Percentiles rank a stretch among this genome's conserved stretches.
phyloP scores from a whole-genome alignment of 768 basidiomycete genomes.

The Hygrocybe punicea region DNA sequence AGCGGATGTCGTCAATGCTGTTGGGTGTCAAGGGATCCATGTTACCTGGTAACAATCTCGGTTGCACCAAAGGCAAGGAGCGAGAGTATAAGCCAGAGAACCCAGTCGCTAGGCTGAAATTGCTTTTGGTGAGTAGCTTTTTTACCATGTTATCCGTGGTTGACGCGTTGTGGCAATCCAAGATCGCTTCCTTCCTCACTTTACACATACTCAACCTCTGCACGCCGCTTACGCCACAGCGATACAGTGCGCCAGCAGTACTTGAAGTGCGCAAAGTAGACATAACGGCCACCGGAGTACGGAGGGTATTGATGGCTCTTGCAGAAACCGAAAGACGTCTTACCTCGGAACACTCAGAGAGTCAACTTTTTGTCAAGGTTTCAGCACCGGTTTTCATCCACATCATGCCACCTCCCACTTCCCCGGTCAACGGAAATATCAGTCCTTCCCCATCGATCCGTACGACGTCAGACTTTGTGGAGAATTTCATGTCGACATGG shows the following conservation, averaged over 20 bases:
- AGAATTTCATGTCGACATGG: constrained; percentile 89
- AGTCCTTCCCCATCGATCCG: constrained; percentile 23
- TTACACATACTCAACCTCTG: constrained; percentile 91
- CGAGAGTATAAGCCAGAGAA: constrained; percentile 57
- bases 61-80: constrained; percentile 20
- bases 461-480: constrained; percentile 55
- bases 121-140: constrained; percentile 62
- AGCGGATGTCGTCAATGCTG: constrained; percentile 15
- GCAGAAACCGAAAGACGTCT: constrained; percentile 30
- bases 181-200: constrained; percentile 88
- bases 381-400: constrained; percentile 57
- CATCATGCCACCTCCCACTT: constrained; percentile 34
- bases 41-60: constrained; percentile 2
- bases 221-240: constrained; percentile 75
- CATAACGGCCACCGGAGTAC: constrained; percentile 58
- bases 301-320: constrained; percentile 56
- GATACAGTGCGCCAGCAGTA: constrained; percentile 29
- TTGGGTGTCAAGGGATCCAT: constrained; percentile 51
- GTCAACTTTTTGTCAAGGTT: constrained; percentile 57
- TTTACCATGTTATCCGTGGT: not conserved
- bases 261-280: constrained; percentile 59
- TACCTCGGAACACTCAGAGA: constrained; percentile 13
- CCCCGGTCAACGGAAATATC: constrained; percentile 17
- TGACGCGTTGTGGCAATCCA: not conserved
- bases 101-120: constrained; percentile 83